Evolutionary conservation across 306 rosid genomes (phyloP), one percentile per base, ranked within the genome.

Genomic region (Pyrus bretschneideri): DNA sequence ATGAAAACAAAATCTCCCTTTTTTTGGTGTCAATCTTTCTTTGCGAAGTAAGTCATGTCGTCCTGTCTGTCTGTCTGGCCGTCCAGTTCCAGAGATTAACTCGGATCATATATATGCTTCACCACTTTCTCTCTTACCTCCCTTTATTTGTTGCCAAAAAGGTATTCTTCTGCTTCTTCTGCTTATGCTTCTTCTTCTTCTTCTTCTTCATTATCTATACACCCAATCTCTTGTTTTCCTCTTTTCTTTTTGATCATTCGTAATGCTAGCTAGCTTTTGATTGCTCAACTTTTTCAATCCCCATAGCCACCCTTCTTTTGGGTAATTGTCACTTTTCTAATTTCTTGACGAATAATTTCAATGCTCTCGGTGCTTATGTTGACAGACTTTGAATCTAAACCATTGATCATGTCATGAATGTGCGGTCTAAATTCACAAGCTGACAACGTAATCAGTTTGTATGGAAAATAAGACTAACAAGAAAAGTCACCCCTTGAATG

Each of bases 21-120:
- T 33, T 35, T 21, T 35, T 10, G 17, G 49, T 44, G 54, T 46
- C 72, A 27, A 25, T 63, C 51, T 69, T 63, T 82, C 46, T 72
- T 72, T 76, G 71, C 95, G 87, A 90, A 71, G 78, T 75, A 74
- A 74, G 86, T 76, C 88, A 78, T 65, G 70, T 69, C 85, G 80
- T 82, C 84, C 83, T 80, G 40, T 79, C 80, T 78, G 78, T 82
- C 87, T 66, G 0, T 11, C n/a, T 19, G 46, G 61, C 70, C 30
- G 70, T 44, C 78, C 61, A 61, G 9, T 70, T 83, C 75, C 40
- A 51, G 74, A 79, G 85, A 83, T 71, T 87, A 69, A 76, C 71
- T 80, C 74, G 88, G 89, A 14, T 70, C 61, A 81, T 81, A 66
- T 77, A 87, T 81, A 74, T 81, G 51, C 67, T 74, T 66, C 55